These are phyloP conservation scores for Arabidopsis lyrata DNA, from an alignment of 441 rosid genomes.

Conservation along the genomic window DNA sequence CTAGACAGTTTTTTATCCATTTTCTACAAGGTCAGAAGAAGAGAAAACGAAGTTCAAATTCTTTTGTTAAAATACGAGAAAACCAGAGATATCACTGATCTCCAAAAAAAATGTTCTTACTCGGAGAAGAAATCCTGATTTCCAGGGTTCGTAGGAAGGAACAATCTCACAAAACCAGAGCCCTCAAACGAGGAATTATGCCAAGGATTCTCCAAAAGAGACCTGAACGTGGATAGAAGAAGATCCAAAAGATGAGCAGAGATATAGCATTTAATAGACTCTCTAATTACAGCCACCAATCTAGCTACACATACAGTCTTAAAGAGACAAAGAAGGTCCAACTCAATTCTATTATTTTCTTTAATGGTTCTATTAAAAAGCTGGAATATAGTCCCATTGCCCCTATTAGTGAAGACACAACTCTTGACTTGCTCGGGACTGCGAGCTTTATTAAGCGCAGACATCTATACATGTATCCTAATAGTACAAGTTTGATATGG, in stretches of 20 bases:
- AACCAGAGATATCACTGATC: slow-evolving; percentile 42
- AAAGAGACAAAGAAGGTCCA: slow-evolving; percentile 15
- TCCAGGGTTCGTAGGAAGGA: slow-evolving; percentile 91
- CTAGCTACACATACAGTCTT: slow-evolving; percentile 19
- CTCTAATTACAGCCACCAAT: slow-evolving; percentile 28
- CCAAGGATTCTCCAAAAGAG: slow-evolving; percentile 97
- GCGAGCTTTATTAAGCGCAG: not conserved
- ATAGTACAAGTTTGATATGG: slow-evolving; percentile 20
- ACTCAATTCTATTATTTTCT: slow-evolving; percentile 1
- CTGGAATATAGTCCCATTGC: slow-evolving; percentile 10
- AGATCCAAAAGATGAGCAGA: slow-evolving; percentile 25
- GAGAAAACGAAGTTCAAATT: not conserved
- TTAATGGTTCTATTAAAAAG: slow-evolving; percentile 1
- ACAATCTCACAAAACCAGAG: slow-evolving; percentile 92
- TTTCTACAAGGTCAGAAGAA: slow-evolving; percentile 63
- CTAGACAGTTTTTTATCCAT: slow-evolving; percentile 77
- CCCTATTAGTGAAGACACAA: not conserved
- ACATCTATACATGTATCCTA: slow-evolving; percentile 23
- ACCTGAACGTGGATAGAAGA: slow-evolving; percentile 58
- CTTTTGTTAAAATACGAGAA: slow-evolving; percentile 23
- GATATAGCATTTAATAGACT: slow-evolving; percentile 27
- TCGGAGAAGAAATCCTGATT: slow-evolving; percentile 89
- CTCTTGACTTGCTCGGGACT: slow-evolving; percentile 17
- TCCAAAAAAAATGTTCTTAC: slow-evolving; percentile 58
- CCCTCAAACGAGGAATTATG: slow-evolving; percentile 98